A percentile compares a stretch with the other conserved stretches of the same genome.
These are phyloP conservation scores for Trichocladium antarcticum DNA, from an alignment of 495 filamentous ascomycete species.

Conservation along the genomic window DNA sequence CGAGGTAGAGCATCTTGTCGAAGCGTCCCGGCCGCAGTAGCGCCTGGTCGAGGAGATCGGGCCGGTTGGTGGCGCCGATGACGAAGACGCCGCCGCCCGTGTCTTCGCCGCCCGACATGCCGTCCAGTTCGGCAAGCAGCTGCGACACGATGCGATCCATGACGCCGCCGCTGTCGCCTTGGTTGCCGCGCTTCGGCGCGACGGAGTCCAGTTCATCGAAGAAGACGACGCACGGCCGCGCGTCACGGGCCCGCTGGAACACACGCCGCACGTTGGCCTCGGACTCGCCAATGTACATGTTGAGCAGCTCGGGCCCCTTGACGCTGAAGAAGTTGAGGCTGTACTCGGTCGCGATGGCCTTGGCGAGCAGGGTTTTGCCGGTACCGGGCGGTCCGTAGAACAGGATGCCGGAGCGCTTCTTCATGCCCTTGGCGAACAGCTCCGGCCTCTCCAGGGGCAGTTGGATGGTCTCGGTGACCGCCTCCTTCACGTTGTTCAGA, in stretches of 20 bases:
- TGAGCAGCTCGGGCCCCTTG: conserved; percentile 92
- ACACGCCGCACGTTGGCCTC: conserved; percentile 95
- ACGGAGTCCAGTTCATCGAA: conserved; percentile 98
- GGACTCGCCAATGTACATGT: conserved; percentile 99
- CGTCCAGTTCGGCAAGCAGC: conserved; percentile 87
- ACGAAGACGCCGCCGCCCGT: conserved; percentile 84
- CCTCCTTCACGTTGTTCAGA: conserved; percentile 84
- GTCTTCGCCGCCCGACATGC: conserved; percentile 90
- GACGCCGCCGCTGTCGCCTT: conserved; percentile 94
- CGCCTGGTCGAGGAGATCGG: conserved; percentile 86
- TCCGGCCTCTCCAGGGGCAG: conserved; percentile 86
- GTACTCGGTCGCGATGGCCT: conserved; percentile 97
- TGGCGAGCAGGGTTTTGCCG: conserved; percentile 91
- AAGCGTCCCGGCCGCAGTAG: conserved; percentile 85
- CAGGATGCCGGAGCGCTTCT: conserved; percentile 92
- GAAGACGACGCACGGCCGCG: conserved; percentile 95
- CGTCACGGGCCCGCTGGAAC: conserved; percentile 89
- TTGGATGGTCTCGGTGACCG: conserved; percentile 93
- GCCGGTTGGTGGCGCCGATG: conserved; percentile 91
- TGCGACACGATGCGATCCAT: conserved; percentile 99
- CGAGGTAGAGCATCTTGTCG: conserved; percentile 98
- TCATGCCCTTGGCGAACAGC: conserved; percentile 96
- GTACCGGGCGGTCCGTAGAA: conserved; percentile 98
- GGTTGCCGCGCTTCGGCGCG: conserved; percentile 92
- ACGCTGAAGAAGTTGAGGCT: conserved; percentile 98